A percentile compares a stretch with the other conserved stretches of the same genome.
Conservation (phyloP, 31 red algal species). For the Odonthalia washingtoniensis region DNA sequence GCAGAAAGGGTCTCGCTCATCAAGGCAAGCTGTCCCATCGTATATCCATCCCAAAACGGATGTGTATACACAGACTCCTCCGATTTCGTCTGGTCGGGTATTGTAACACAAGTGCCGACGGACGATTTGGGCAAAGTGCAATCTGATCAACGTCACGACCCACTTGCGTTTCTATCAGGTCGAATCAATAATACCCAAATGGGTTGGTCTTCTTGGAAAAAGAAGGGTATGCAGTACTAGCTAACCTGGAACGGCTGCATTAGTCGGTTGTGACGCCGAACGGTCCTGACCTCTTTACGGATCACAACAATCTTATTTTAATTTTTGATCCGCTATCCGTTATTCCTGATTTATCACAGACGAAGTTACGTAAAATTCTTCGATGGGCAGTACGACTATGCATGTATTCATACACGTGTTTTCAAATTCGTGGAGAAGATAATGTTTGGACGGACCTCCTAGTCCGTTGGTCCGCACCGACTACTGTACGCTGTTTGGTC, state of each 20-base stretch:
- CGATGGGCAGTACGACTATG: background rate
- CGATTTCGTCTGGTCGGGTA: conserved; percentile 20
- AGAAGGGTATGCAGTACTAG: too few relatives aligned
- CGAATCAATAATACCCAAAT: background rate
- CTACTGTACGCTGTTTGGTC: background rate
- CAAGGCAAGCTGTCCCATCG: background rate
- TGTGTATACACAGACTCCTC: conserved; percentile 44
- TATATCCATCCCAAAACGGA: background rate
- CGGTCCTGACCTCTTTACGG: too few relatives aligned
- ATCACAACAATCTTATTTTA: background rate
- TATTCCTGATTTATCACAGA: background rate
- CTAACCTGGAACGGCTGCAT: too few relatives aligned
- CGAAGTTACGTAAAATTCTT: background rate
- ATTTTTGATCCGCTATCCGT: background rate
- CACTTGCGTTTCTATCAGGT: conserved; percentile 21
- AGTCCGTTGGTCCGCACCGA: background rate
- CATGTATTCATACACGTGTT: background rate
- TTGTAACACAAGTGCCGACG: conserved; percentile 24
- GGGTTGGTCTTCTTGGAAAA: conserved; percentile 16
- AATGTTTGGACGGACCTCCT: background rate
- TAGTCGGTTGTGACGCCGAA: too few relatives aligned
- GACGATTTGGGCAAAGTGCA: background rate
- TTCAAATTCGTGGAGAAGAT: too few relatives aligned
- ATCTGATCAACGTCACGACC: conserved; percentile 37
- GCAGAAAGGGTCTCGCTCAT: background rate